A percentile compares a stretch with the other conserved stretches of the same genome.
Evolutionary conservation across 345 rosid genomes (phyloP).

Genomic region (Kandelia obovata): DNA sequence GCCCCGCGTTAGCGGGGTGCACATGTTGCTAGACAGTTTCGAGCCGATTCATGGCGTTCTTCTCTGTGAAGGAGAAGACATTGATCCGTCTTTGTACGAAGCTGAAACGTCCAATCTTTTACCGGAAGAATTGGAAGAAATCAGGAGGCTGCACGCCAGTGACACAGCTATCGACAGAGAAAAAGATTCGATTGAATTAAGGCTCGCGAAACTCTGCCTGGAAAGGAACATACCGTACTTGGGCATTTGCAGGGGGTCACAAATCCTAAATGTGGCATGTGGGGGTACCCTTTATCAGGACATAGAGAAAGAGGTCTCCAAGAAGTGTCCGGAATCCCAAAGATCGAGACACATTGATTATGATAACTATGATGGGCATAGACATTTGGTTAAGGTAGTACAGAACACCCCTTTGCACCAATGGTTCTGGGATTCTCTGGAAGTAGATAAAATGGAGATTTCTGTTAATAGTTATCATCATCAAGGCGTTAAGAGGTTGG

Average conservation of each 20-base stretch:
- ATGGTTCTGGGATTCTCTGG: conserved; percentile 67
- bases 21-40: conserved; percentile 68
- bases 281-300: conserved; percentile 84
- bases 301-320: conserved; percentile 52
- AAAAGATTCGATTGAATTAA: conserved; percentile 73
- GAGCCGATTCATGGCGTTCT: conserved; percentile 95
- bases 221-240: conserved; percentile 77
- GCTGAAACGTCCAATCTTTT: conserved; percentile 47
- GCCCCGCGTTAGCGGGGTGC: conserved; percentile 73
- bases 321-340: conserved; percentile 23
- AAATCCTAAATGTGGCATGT: conserved; percentile 76
- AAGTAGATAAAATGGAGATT: conserved; percentile 53
- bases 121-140: conserved; percentile 62
- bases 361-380: conserved; percentile 68
- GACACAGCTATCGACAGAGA: conserved; percentile 72
- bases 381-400: conserved; percentile 55
- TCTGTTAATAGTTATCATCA: conserved; percentile 85
- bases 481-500: conserved; percentile 78
- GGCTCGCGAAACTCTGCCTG: conserved; percentile 73
- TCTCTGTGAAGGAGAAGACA: conserved; percentile 89
- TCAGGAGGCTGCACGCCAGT: conserved; percentile 57
- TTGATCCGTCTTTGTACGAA: conserved; percentile 74
- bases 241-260: conserved; percentile 85
- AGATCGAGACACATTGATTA: conserved; percentile 62
- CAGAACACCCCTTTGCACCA: conserved; percentile 56